Percentiles rank a stretch among this genome's conserved stretches.
Conservation (phyloP, 371 early-diverging fungal genomes). For the Thermomucor indicae-seudaticae region DNA sequence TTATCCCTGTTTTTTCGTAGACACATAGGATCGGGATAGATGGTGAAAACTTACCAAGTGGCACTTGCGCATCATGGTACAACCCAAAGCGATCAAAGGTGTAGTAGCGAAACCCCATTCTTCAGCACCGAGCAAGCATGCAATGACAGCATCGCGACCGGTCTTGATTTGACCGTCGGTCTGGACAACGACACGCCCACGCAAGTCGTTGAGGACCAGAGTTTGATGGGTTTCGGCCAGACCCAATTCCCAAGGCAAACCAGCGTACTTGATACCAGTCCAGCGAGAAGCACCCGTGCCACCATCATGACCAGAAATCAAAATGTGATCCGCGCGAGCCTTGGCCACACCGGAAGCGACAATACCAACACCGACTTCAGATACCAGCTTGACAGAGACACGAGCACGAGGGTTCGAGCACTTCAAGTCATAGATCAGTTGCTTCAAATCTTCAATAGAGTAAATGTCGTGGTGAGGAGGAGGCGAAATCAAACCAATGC, state of each 20-base stretch:
- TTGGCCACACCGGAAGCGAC: constrained; percentile 98
- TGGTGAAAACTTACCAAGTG: constrained; percentile 23
- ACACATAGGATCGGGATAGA: not conserved
- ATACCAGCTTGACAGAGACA: constrained; percentile 95
- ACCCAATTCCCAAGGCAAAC: constrained; percentile 98
- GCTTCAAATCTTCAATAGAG: constrained; percentile 96
- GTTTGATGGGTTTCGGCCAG: constrained; percentile 97
- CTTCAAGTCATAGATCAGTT: constrained; percentile 95
- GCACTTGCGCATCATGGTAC: constrained; percentile 91
- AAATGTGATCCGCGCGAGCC: constrained; percentile 94
- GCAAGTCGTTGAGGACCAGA: constrained; percentile 90
- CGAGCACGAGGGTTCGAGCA: constrained; percentile 89
- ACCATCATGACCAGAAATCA: constrained; percentile 96
- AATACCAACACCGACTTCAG: constrained; percentile 95
- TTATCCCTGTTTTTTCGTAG: no score
- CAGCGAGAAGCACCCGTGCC: constrained; percentile 97
- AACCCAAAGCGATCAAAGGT: constrained; percentile 95
- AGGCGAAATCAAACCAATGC: constrained; percentile 94
- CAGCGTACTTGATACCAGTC: constrained; percentile 98
- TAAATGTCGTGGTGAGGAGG: constrained; percentile 98
- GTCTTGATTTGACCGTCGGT: constrained; percentile 98
- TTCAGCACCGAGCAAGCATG: constrained; percentile 96
- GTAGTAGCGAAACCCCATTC: constrained; percentile 98
- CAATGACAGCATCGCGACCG: constrained; percentile 93
- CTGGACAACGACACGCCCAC: constrained; percentile 93